These are phyloP conservation scores for Lasiodiplodia sp. DNA, from an alignment of 2,329 filamentous ascomycete species.

Conservation along the genomic window DNA sequence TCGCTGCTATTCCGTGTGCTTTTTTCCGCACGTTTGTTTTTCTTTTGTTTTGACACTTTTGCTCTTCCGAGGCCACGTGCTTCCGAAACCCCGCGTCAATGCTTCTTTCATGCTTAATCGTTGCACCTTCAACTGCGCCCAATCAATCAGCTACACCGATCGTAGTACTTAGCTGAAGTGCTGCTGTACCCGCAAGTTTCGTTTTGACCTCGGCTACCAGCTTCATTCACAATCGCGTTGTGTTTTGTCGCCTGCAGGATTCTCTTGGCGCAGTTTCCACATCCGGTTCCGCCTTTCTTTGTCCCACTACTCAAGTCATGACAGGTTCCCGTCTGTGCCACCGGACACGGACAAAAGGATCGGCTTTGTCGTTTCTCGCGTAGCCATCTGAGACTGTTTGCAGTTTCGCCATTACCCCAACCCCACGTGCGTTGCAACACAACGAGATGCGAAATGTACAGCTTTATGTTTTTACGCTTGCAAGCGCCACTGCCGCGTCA, in stretches of 20 bases:
- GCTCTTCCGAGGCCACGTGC: neutral
- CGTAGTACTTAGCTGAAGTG: neutral
- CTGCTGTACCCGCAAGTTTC: neutral
- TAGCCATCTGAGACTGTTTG: slow-evolving; percentile 11
- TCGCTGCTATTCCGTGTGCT: slow-evolving; percentile 33
- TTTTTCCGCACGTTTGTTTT: no score
- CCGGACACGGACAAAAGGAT: neutral
- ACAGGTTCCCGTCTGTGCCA: neutral
- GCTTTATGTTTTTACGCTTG: neutral
- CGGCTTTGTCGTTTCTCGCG: neutral
- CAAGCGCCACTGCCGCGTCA: slow-evolving; percentile 6
- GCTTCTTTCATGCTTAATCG: neutral
- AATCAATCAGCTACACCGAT: neutral
- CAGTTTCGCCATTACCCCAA: neutral
- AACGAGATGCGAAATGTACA: neutral
- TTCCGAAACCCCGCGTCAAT: neutral
- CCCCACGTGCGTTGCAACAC: slow-evolving; percentile 1
- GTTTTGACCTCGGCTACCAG: neutral
- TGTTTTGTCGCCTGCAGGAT: neutral
- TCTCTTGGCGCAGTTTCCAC: neutral
- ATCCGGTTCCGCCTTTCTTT: slow-evolving; percentile 19
- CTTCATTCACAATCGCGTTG: neutral
- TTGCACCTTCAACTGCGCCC: neutral
- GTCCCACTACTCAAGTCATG: neutral
- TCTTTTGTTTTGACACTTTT: neutral